Percentiles rank a stretch among this genome's conserved stretches.
Evolutionary conservation across 1,284 basidiomycete genomes (phyloP).

Genomic region (Farysia itapuensis): DNA sequence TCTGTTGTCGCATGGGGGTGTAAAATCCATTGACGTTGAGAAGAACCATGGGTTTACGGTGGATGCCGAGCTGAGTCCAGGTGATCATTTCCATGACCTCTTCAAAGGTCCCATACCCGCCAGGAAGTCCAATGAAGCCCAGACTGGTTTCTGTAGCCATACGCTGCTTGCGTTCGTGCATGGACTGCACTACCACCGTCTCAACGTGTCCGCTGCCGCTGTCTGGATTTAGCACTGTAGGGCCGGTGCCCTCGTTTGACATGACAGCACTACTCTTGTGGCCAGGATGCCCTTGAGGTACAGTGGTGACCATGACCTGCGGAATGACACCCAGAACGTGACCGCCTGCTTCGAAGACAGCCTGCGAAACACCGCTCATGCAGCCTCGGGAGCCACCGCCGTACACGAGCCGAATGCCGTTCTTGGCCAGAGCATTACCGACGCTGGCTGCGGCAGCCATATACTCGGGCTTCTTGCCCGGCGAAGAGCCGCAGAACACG

Average conservation of each 20-base stretch:
- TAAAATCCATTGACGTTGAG: slow-evolving; percentile 80
- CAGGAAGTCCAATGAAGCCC: slow-evolving; percentile 83
- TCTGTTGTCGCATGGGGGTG: slow-evolving; percentile 73
- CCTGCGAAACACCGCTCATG: slow-evolving; percentile 80
- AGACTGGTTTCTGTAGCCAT: slow-evolving; percentile 75
- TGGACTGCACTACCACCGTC: slow-evolving; percentile 68
- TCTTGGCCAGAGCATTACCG: slow-evolving; percentile 71
- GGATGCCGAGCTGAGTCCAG: slow-evolving; percentile 87
- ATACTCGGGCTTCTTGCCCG: slow-evolving; percentile 48
- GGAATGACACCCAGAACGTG: slow-evolving; percentile 80
- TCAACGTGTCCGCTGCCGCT: slow-evolving; percentile 17
- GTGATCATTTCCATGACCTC: slow-evolving; percentile 86
- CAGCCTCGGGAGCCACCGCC: slow-evolving; percentile 81
- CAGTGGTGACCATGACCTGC: slow-evolving; percentile 67
- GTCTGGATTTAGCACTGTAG: slow-evolving; percentile 48
- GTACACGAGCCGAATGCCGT: slow-evolving; percentile 75
- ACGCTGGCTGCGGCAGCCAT: slow-evolving; percentile 65
- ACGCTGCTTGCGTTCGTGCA: slow-evolving; percentile 87
- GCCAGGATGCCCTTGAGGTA: slow-evolving; percentile 38
- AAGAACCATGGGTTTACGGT: slow-evolving; percentile 79
- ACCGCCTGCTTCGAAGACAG: slow-evolving; percentile 71
- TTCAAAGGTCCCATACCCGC: slow-evolving; percentile 88
- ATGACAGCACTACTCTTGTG: slow-evolving; percentile 12
- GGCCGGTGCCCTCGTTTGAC: slow-evolving; percentile 45
- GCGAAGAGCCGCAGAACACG: slow-evolving; percentile 59